Evolutionary conservation across 2,329 filamentous ascomycete genomes (phyloP).

Genomic region (Colletotrichum sp.): DNA sequence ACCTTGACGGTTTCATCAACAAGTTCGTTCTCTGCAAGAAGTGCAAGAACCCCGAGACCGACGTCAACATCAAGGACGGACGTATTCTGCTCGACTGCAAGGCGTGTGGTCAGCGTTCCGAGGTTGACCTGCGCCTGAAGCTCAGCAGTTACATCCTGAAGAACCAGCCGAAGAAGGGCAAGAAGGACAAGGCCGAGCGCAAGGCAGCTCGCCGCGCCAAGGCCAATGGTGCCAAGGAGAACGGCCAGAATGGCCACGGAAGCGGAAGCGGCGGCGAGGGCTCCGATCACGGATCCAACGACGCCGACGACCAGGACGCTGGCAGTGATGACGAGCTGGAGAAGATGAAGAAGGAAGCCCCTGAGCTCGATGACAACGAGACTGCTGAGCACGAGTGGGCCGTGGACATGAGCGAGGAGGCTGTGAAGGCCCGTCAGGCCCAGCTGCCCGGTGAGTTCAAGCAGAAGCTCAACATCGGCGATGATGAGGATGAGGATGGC

Average conservation of each 20-base stretch:
- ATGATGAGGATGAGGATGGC: constrained; percentile 81
- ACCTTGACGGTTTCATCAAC: constrained; percentile 97
- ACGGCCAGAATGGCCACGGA: constrained; percentile 54
- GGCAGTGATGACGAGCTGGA: constrained; percentile 93
- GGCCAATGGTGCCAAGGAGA: constrained; percentile 64
- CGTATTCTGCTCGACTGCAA: constrained; percentile 97
- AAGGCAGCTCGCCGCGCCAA: constrained; percentile 93
- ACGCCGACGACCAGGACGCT: constrained; percentile 64
- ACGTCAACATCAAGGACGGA: constrained; percentile 92
- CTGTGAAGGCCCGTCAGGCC: constrained; percentile 92
- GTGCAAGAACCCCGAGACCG: constrained; percentile 99
- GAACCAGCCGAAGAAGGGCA: constrained; percentile 90
- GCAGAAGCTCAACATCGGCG: constrained; percentile 81
- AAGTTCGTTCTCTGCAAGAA: constrained; percentile 99
- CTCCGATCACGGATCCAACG: constrained; percentile 55
- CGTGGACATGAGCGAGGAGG: constrained; percentile 94
- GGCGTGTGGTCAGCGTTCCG: constrained; percentile 91
- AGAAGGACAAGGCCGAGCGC: constrained; percentile 93
- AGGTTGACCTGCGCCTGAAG: constrained; percentile 93
- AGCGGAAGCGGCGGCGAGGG: constrained; percentile 66
- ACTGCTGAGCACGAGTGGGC: constrained; percentile 92
- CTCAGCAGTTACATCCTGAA: constrained; percentile 97
- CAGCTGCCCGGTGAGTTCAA: constrained; percentile 95
- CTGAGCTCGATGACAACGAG: constrained; percentile 57
- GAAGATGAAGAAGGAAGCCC: constrained; percentile 71